Evolutionary conservation across 257 asterid species (phyloP), one percentile per base, ranked within the genome.

Genomic region (Nicotiana otophora): DNA sequence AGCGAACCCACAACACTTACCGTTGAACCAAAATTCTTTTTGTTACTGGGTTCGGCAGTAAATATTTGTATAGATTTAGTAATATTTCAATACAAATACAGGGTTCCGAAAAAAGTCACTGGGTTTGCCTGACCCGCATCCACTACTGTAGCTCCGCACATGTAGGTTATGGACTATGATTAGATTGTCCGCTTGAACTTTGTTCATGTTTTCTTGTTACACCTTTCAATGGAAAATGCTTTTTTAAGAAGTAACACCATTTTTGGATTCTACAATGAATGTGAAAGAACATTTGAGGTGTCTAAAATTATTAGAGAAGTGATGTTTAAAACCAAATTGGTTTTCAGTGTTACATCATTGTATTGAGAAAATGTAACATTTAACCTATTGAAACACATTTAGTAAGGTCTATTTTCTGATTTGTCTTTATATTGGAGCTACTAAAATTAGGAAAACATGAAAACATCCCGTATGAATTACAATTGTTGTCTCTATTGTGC

Each of bases 391-490:
- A 62, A 14, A 23, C 17, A 23, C 34, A 10, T 26, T 3, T 23
- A 62, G 34, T 62, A 62, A 62, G 68, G 28, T 23, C 12, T 26
- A 15, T 62, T 62, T 11, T 4, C 5, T 62, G 34, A 62, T 23
- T 26, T 62, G 68, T 62, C 17, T 10, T 12, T 53, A 61, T 20
- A 61, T 68, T n/a, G 28, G 55, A 48, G 23, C 33, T n/a, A 28
- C 16, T 6, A 10, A 16, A 12, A 1, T n/a, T 9, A 34, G 60
- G 33, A 57, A 60, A 39, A 33, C 14, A 28, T 5, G 42, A 31
- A 68, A 68, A 69, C 82, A 33, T 79, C n/a, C 57, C 82, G 61
- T 48, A 39, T 79, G 82, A n/a, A 79, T 58, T 39, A 28, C 58
- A 36, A 17, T 64, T 10, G 55, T 26, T n/a, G 17, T 79, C 58